Evolutionary conservation across 768 basidiomycete genomes (phyloP).

Genomic region (Mycena belliarum): DNA sequence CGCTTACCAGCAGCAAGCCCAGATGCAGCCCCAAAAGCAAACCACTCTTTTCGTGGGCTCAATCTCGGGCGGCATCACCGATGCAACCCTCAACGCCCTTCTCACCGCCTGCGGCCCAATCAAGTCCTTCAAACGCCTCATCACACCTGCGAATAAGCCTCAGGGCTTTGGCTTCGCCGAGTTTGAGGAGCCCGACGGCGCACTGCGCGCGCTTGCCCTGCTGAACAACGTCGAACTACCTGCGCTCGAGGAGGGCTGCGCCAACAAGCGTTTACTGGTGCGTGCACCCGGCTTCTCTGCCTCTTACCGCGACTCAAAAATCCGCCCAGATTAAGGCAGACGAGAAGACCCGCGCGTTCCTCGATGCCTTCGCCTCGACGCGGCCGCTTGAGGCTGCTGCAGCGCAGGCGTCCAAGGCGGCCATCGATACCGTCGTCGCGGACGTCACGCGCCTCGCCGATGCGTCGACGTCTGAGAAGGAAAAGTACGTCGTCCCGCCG

Average conservation of each 20-base stretch:
- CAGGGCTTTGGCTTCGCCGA: slow-evolving; percentile 98
- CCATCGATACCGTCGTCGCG: slow-evolving; percentile 62
- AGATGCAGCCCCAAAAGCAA: slow-evolving; percentile 55
- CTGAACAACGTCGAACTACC: slow-evolving; percentile 52
- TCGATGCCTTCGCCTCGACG: slow-evolving; percentile 73
- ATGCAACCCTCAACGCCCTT: slow-evolving; percentile 76
- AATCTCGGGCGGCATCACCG: slow-evolving; percentile 91
- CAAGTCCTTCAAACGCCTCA: slow-evolving; percentile 88
- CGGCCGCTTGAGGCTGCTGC: slow-evolving; percentile 17
- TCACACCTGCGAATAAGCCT: slow-evolving; percentile 90
- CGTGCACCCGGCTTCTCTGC: slow-evolving; percentile 32
- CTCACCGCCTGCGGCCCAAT: slow-evolving; percentile 85
- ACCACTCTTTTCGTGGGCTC: slow-evolving; percentile 89
- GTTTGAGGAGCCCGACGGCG: slow-evolving; percentile 91
- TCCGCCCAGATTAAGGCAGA: slow-evolving; percentile 88
- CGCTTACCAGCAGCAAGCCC: slow-evolving; percentile 81
- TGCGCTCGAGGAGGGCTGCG: slow-evolving; percentile 52
- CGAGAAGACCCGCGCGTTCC: slow-evolving; percentile 86
- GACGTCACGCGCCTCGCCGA: slow-evolving; percentile 79
- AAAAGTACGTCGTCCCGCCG: slow-evolving; percentile 90
- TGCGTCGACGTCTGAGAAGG: slow-evolving; percentile 73
- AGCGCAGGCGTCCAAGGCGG: slow-evolving; percentile 60
- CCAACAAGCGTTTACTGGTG: slow-evolving; percentile 54
- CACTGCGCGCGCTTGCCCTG: slow-evolving; percentile 65
- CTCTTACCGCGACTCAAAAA: not conserved